A percentile compares a stretch with the other conserved stretches of the same genome.
These are phyloP conservation scores for Fusarium sp. DNA, from an alignment of 2,329 filamentous ascomycete genomes.

Conservation along the genomic window DNA sequence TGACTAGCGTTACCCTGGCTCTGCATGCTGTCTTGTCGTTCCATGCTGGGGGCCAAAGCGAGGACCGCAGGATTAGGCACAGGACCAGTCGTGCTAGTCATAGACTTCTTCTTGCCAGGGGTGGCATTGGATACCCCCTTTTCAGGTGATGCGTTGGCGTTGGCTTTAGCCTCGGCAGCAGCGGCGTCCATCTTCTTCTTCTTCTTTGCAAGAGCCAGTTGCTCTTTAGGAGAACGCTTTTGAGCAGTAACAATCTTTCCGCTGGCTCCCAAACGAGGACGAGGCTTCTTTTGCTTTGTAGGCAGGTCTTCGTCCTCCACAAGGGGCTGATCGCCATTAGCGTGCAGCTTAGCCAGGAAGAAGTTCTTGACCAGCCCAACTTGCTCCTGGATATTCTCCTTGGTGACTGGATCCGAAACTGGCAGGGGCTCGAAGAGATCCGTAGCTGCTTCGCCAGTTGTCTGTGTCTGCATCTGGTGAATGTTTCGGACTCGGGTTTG, in stretches of 20 bases:
- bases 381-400: constrained; percentile 79
- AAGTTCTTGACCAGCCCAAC: constrained; percentile 92
- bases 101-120: constrained; percentile 65
- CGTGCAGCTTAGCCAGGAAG: constrained; percentile 88
- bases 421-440: constrained; percentile 75
- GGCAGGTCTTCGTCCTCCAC: constrained; percentile 96
- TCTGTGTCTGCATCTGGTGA: constrained; percentile 78
- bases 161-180: constrained; percentile 61
- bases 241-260: constrained; percentile 89
- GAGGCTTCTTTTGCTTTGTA: constrained; percentile 83
- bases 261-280: constrained; percentile 73
- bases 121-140: constrained; percentile 54
- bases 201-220: constrained; percentile 86
- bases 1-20: constrained; percentile 69
- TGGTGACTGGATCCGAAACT: constrained; percentile 80
- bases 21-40: constrained; percentile 67
- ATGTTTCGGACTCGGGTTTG: constrained; percentile 90
- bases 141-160: constrained; percentile 50
- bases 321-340: constrained; percentile 81
- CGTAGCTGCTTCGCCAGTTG: constrained; percentile 67
- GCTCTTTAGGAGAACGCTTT: constrained; percentile 84
- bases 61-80: constrained; percentile 54
- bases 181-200: constrained; percentile 81
- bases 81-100: constrained; percentile 51
- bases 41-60: constrained; percentile 64